phyloP scores from a whole-genome alignment of 129 eudicot species.

The Chrysanthemum seticuspe region DNA sequence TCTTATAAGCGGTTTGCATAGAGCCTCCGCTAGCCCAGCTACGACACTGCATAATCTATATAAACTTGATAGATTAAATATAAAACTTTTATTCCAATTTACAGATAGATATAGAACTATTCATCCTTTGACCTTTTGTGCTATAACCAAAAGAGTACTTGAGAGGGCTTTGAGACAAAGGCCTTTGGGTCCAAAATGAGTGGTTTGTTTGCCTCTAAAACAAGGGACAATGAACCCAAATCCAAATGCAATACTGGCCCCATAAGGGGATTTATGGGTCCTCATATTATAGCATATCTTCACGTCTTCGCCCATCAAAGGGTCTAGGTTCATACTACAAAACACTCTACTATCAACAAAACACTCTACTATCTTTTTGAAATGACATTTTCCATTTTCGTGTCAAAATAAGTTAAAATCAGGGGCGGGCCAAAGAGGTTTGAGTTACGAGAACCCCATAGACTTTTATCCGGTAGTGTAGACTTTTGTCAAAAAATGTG shows the following conservation, averaged over 20 bases:
- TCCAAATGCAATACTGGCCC: not conserved
- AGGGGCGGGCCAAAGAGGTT: not conserved
- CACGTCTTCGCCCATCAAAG: not conserved
- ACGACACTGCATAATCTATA: too few species aligned
- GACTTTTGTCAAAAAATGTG: too few species aligned
- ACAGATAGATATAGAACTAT: too few species aligned
- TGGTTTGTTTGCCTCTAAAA: slow-evolving; percentile 18
- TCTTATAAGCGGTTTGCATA: too few species aligned
- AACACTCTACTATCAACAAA: too few species aligned
- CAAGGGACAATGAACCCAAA: slow-evolving; percentile 16
- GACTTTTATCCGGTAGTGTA: too few species aligned
- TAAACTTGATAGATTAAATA: too few species aligned
- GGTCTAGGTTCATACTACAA: not conserved
- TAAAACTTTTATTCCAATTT: too few species aligned
- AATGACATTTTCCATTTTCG: not conserved
- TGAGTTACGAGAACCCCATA: too few species aligned
- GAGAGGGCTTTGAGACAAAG: slow-evolving; percentile 2
- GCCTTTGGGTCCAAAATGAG: not conserved
- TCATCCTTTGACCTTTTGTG: too few species aligned
- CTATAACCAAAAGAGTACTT: not conserved
- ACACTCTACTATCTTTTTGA: not conserved
- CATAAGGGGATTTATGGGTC: not conserved
- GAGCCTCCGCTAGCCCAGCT: too few species aligned
- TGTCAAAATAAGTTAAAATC: not conserved
- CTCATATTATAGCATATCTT: slow-evolving; percentile 7